Evolutionary conservation across 1,139 yeast species (phyloP).

Genomic region (Casaregolazyma lundiana): DNA sequence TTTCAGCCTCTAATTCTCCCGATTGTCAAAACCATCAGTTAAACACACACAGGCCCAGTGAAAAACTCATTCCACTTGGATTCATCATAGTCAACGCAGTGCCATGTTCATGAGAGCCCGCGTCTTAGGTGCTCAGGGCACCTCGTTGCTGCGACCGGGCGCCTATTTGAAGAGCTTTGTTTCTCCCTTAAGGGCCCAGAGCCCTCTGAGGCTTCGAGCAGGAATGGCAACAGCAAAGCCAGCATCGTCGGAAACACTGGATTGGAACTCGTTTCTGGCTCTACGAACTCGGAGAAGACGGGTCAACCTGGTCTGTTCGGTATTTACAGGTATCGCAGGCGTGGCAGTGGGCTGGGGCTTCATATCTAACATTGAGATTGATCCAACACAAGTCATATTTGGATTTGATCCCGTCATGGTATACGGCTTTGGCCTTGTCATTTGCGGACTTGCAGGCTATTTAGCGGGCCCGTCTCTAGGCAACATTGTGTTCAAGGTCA

Average conservation of each 20-base stretch:
- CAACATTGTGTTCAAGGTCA: constrained; percentile 55
- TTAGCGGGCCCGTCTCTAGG: constrained; percentile 83
- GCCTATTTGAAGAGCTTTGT: background rate
- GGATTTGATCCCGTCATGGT: constrained; percentile 87
- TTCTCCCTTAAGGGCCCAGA: background rate
- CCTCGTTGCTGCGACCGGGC: background rate
- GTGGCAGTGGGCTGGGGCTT: constrained; percentile 70
- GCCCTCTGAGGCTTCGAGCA: background rate
- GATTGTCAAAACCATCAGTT: background rate
- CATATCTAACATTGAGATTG: constrained; percentile 75
- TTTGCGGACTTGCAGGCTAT: constrained; percentile 75
- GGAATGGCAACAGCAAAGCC: background rate
- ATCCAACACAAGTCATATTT: constrained; percentile 72
- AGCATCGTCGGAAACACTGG: constrained; percentile 27
- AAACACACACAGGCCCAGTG: background rate
- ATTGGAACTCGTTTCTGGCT: constrained; percentile 76
- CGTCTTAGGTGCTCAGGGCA: background rate
- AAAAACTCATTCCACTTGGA: too few species aligned
- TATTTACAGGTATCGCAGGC: constrained; percentile 63
- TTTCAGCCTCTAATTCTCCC: background rate
- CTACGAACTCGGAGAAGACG: constrained; percentile 72
- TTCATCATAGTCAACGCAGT: background rate
- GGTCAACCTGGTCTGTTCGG: constrained; percentile 63
- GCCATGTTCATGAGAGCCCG: background rate
- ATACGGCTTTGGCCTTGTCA: constrained; percentile 47